A percentile compares a stretch with the other conserved stretches of the same genome.
Conservation (phyloP, 495 filamentous ascomycete species). For the Extremus antarcticus region DNA sequence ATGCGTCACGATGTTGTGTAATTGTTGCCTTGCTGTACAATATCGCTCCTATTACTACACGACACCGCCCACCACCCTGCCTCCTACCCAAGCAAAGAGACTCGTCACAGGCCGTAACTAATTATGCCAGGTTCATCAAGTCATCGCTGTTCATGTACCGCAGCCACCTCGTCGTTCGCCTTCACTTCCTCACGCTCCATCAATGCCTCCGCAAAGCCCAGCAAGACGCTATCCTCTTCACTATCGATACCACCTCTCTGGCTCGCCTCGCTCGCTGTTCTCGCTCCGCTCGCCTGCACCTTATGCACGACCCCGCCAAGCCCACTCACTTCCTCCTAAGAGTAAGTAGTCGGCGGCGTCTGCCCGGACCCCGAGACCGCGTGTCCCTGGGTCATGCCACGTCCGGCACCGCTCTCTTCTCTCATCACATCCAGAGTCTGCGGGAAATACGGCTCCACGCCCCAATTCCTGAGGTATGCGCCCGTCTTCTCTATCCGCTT, state of each 20-base stretch:
- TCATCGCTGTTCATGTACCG: neutral
- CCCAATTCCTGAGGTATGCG: constrained; percentile 35
- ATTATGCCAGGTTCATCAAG: neutral
- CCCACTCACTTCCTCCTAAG: neutral
- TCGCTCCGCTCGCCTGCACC: neutral
- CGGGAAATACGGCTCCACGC: constrained; percentile 40
- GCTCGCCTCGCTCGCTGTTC: neutral
- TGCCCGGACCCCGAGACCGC: neutral
- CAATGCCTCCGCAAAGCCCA: neutral
- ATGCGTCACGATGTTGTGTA: neutral
- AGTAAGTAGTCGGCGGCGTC: neutral
- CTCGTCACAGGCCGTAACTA: neutral
- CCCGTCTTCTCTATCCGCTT: constrained; percentile 43
- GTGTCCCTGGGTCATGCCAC: neutral
- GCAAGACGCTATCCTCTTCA: neutral
- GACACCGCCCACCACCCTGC: neutral
- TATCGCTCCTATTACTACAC: neutral
- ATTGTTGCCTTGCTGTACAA: neutral
- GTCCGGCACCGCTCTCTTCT: constrained; percentile 1
- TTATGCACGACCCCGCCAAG: neutral
- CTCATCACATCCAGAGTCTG: constrained; percentile 36
- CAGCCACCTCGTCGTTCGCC: no score
- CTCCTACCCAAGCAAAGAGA: neutral
- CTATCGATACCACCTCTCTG: neutral
- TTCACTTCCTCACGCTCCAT: neutral